A percentile compares a stretch with the other conserved stretches of the same genome.
Conservation (phyloP, 805 yeast genomes). For the Saturnispora sekii region DNA sequence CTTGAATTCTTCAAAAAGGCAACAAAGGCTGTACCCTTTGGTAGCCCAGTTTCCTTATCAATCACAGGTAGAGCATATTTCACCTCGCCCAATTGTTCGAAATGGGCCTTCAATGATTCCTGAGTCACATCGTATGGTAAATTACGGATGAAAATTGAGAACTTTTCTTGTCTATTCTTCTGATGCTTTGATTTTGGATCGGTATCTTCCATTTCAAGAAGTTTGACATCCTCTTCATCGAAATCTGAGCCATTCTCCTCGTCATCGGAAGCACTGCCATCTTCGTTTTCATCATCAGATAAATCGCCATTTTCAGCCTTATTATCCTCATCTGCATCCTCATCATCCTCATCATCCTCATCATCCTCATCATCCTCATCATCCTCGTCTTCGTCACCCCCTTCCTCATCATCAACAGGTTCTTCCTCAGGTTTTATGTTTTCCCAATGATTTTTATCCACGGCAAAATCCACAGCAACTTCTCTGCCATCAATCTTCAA, state of each 20-base stretch:
- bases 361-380: conserved; percentile 25
- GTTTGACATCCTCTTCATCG: conserved; percentile 23
- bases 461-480: conserved; percentile 90
- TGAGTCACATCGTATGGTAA: conserved; percentile 90
- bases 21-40: conserved; percentile 93
- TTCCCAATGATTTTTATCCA: conserved; percentile 82
- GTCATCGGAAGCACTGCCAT: conserved; percentile 1
- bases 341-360: conserved; percentile 21
- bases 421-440: conserved; percentile 37
- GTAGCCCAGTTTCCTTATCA: conserved; percentile 75
- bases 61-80: conserved; percentile 89
- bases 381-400: conserved; percentile 25
- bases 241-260: too few species aligned
- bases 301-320: conserved; percentile 23
- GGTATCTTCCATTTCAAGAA: conserved; percentile 26
- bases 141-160: conserved; percentile 78
- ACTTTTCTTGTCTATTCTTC: conserved; percentile 54
- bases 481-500: conserved; percentile 80
- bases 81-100: conserved; percentile 73
- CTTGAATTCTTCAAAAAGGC: conserved; percentile 61
- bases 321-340: conserved; percentile 22
- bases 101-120: conserved; percentile 70
- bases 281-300: conserved; percentile 11
- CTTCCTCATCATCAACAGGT: conserved; percentile 30
- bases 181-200: conserved; percentile 29